phyloP scores from a whole-genome alignment of 331 rosid genomes.

The Arachis monticola region DNA sequence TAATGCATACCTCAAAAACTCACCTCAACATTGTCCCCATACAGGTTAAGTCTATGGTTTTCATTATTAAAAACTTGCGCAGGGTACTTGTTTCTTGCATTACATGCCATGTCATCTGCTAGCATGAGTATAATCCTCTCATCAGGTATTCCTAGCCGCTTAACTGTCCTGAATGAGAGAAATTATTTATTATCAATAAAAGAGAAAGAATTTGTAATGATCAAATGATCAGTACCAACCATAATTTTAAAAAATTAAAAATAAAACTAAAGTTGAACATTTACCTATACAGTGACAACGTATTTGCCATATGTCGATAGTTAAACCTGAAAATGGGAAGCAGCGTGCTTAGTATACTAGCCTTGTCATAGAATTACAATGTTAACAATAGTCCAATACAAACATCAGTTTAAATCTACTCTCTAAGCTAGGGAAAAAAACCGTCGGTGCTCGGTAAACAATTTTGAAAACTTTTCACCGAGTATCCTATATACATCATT shows the following conservation, averaged over 20 bases:
- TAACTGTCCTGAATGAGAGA: slow-evolving; percentile 79
- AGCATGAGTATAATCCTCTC: slow-evolving; percentile 98
- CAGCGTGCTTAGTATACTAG: slow-evolving; percentile 10
- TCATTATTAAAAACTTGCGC: slow-evolving; percentile 96
- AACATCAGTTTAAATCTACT: slow-evolving; percentile 13
- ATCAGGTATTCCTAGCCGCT: slow-evolving; percentile 95
- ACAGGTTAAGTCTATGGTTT: slow-evolving; percentile 88
- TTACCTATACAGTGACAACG: slow-evolving; percentile 85
- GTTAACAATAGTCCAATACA: neutral
- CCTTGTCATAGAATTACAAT: slow-evolving; percentile 4
- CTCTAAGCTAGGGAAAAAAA: neutral
- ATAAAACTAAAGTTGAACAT: slow-evolving; percentile 17
- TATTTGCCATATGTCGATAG: slow-evolving; percentile 96
- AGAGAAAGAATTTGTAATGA: slow-evolving; percentile 37
- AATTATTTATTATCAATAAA: slow-evolving; percentile 31
- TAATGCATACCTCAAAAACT: slow-evolving; percentile 33
- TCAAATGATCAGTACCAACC: slow-evolving; percentile 2
- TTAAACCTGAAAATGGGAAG: slow-evolving; percentile 78
- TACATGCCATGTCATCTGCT: slow-evolving; percentile 98
- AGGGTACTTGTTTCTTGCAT: slow-evolving; percentile 92
- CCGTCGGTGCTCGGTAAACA: too few species aligned
- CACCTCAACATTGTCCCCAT: slow-evolving; percentile 98
- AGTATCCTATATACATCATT: too few species aligned
- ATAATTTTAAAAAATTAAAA: neutral
- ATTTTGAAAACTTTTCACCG: too few species aligned